phyloP scores from a whole-genome alignment of 352 stramenopile species.

The Thalassiosira oceanica region DNA sequence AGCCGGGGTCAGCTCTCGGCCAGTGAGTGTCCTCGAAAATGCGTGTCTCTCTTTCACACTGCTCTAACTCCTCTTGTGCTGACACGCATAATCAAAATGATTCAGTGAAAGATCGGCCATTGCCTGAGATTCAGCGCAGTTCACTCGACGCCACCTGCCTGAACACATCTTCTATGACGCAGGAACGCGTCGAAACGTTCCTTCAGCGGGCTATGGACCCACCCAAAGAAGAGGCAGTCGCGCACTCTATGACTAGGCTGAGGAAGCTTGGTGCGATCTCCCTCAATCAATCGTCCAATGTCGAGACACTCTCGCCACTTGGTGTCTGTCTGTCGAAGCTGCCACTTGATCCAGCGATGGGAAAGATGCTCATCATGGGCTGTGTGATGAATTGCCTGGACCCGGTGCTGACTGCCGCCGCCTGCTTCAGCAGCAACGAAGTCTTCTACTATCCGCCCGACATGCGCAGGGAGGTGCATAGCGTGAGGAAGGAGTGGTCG shows the following conservation, averaged over 20 bases:
- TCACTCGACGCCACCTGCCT: slow-evolving; percentile 30
- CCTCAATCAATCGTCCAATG: background rate
- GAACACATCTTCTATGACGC: slow-evolving; percentile 13
- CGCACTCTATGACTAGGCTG: slow-evolving; percentile 11
- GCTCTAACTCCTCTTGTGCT: no score
- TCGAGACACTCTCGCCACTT: slow-evolving; percentile 22
- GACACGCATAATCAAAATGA: no score
- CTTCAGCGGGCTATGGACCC: slow-evolving; percentile 30
- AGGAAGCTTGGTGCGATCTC: slow-evolving; percentile 21
- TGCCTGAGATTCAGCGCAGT: slow-evolving; percentile 37
- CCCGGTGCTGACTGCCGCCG: slow-evolving; percentile 25
- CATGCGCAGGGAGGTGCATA: slow-evolving; percentile 6
- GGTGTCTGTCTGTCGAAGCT: slow-evolving; percentile 11
- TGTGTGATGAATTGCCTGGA: slow-evolving; percentile 21
- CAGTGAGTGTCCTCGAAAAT: no score
- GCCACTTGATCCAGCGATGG: slow-evolving; percentile 20
- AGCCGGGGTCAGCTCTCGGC: slow-evolving; percentile 3
- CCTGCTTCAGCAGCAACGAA: slow-evolving; percentile 18
- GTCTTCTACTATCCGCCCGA: slow-evolving; percentile 23
- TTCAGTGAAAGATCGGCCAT: slow-evolving; percentile 20
- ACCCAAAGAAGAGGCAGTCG: slow-evolving; percentile 3
- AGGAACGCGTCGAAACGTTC: slow-evolving; percentile 16
- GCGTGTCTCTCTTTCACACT: no score
- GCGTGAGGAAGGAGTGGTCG: slow-evolving; percentile 11
- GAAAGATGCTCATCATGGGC: slow-evolving; percentile 25